Conservation (phyloP, 2,329 filamentous ascomycete species). For the Lecanicillium sp. region DNA sequence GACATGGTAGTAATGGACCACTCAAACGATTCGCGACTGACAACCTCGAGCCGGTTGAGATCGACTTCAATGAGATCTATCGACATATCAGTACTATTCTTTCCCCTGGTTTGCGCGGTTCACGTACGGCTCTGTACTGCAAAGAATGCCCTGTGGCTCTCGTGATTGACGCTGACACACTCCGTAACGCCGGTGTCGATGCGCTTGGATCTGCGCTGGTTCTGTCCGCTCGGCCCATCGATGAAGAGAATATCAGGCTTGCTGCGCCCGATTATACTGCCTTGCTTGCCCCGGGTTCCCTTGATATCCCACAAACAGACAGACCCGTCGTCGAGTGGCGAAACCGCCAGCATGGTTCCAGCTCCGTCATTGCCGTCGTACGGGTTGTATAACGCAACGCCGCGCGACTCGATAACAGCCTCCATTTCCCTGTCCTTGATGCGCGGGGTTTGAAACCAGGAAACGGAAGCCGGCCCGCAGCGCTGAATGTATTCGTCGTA, state of each 20-base stretch:
- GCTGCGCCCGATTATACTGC: conserved; percentile 61
- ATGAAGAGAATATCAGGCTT: conserved; percentile 59
- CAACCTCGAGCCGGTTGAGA: conserved; percentile 62
- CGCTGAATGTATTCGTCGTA: conserved; percentile 86
- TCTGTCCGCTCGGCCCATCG: conserved; percentile 40
- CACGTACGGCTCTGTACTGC: conserved; percentile 65
- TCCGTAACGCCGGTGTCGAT: conserved; percentile 71
- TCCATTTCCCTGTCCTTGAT: conserved; percentile 34
- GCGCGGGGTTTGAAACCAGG: conserved; percentile 67
- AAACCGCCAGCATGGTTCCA: conserved; percentile 53
- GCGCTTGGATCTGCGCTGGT: conserved; percentile 50
- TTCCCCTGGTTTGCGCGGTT: not conserved
- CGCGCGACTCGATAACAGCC: conserved; percentile 60
- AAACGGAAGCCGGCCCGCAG: conserved; percentile 64
- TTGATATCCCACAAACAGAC: conserved; percentile 81
- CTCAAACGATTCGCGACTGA: conserved; percentile 67
- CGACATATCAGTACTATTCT: conserved; percentile 4
- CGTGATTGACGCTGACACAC: conserved; percentile 72
- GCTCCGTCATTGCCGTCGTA: conserved; percentile 42
- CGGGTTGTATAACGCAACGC: conserved; percentile 60
- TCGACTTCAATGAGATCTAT: conserved; percentile 74
- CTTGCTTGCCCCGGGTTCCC: conserved; percentile 46
- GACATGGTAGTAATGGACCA: conserved; percentile 82
- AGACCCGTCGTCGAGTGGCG: conserved; percentile 79
- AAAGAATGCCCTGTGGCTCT: conserved; percentile 65